Conservation (phyloP, 441 rosid genomes). For the Adansonia grandidieri region DNA sequence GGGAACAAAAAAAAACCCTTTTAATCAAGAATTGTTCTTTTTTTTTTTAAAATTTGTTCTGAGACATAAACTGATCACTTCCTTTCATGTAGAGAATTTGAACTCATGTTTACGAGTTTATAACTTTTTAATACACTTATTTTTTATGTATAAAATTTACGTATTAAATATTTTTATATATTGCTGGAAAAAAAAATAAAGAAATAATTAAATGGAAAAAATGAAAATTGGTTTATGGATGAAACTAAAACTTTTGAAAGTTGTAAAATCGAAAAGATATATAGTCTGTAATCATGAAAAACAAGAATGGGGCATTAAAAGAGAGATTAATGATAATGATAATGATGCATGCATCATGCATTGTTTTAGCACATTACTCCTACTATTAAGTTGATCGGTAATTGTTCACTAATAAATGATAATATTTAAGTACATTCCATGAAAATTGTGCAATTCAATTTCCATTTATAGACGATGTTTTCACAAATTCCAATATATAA, state of each 20-base stretch:
- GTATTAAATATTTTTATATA: no score
- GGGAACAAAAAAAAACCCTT: no score
- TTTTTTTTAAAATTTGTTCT: no score
- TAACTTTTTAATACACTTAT: no score
- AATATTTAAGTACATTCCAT: constrained; percentile 28
- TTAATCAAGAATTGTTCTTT: no score
- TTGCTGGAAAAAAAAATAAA: not conserved
- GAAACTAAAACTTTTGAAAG: not conserved
- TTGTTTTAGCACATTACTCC: constrained; percentile 2
- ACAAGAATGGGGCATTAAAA: not conserved
- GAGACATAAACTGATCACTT: no score
- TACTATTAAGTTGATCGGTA: constrained; percentile 28
- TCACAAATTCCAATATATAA: constrained; percentile 23
- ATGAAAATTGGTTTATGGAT: not conserved
- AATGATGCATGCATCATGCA: constrained; percentile 28
- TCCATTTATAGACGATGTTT: constrained; percentile 22
- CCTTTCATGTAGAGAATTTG: no score
- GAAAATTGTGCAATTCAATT: constrained; percentile 37
- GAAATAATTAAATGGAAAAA: not conserved
- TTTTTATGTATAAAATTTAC: no score
- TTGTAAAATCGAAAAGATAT: constrained; percentile 10
- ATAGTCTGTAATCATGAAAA: not conserved
- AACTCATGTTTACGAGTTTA: no score
- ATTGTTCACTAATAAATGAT: constrained; percentile 22
- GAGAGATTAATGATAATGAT: not conserved